Percentiles rank a stretch among this genome's conserved stretches.
Evolutionary conservation across 2,329 filamentous ascomycete species (phyloP).

Genomic region (Exophiala dermatitidis): DNA sequence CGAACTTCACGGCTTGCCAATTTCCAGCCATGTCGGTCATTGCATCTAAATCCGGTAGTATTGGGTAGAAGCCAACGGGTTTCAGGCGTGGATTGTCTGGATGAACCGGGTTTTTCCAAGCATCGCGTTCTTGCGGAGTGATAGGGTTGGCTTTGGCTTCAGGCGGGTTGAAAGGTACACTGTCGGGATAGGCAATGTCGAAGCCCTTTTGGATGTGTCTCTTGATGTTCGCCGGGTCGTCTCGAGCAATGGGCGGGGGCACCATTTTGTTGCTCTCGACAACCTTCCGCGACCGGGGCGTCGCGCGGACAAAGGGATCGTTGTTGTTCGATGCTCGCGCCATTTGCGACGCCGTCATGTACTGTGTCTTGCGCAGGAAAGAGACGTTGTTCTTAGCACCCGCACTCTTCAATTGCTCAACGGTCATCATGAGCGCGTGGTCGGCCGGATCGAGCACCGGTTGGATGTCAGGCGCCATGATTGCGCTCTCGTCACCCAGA

Average conservation of each 20-base stretch:
- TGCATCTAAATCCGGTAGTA: conserved; percentile 55
- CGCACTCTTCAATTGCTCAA: conserved; percentile 77
- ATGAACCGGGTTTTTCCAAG: conserved; percentile 55
- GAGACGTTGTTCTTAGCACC: conserved; percentile 69
- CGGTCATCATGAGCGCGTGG: conserved; percentile 70
- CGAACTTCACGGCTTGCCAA: conserved; percentile 56
- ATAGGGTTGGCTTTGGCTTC: conserved; percentile 20
- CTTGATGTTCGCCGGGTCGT: conserved; percentile 56
- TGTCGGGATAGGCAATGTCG: conserved; percentile 56
- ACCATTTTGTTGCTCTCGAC: conserved; percentile 25
- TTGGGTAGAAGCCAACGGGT: conserved; percentile 53
- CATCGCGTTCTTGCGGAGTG: conserved; percentile 45
- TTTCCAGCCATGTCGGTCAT: conserved; percentile 49
- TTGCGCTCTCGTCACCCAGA: conserved; percentile 87
- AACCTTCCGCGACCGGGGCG: conserved; percentile 5
- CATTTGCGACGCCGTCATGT: conserved; percentile 52
- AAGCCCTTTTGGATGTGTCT: conserved; percentile 57
- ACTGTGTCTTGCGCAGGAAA: conserved; percentile 92
- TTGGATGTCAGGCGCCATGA: conserved; percentile 66
- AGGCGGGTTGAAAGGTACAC: conserved; percentile 48
- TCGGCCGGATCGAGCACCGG: conserved; percentile 75
- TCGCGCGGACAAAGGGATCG: conserved; percentile 28
- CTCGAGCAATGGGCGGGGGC: conserved; percentile 36
- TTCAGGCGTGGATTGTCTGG: conserved; percentile 52
- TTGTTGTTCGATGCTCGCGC: conserved; percentile 30